Conservation (phyloP, 2,329 filamentous ascomycete species). For the Ophiocordyceps sinensis region DNA sequence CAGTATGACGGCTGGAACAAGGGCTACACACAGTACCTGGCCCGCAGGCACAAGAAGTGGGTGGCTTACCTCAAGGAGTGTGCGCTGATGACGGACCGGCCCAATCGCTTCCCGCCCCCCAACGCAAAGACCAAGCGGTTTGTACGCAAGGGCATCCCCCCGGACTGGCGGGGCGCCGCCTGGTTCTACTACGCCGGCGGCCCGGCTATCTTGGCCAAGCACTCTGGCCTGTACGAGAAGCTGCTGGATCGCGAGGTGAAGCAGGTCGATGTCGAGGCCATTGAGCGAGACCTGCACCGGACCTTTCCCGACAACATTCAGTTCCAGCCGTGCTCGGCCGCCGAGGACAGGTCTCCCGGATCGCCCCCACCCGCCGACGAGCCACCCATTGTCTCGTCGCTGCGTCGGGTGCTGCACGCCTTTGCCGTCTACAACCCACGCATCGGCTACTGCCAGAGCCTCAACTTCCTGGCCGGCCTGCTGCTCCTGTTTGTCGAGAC, state of each 20-base stretch:
- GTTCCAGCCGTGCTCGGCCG: slow-evolving; percentile 53
- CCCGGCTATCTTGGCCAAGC: slow-evolving; percentile 60
- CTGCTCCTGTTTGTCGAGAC: slow-evolving; percentile 75
- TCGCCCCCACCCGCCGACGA: slow-evolving; percentile 30
- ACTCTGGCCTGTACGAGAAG: slow-evolving; percentile 62
- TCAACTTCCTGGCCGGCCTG: slow-evolving; percentile 88
- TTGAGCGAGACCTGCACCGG: slow-evolving; percentile 83
- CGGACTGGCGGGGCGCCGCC: slow-evolving; percentile 84
- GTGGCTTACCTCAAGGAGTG: slow-evolving; percentile 60
- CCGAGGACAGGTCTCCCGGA: slow-evolving; percentile 13
- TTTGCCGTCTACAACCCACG: slow-evolving; percentile 83
- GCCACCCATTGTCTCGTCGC: slow-evolving; percentile 63
- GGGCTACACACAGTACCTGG: slow-evolving; percentile 60
- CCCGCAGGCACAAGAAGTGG: slow-evolving; percentile 72
- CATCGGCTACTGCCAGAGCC: slow-evolving; percentile 89
- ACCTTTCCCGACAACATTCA: slow-evolving; percentile 90
- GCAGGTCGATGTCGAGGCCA: slow-evolving; percentile 68
- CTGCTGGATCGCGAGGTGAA: slow-evolving; percentile 52
- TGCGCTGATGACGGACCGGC: slow-evolving; percentile 55
- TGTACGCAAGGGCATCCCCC: slow-evolving; percentile 83
- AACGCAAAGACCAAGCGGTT: slow-evolving; percentile 79
- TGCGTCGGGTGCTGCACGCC: slow-evolving; percentile 75
- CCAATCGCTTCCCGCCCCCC: slow-evolving; percentile 64
- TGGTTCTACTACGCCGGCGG: slow-evolving; percentile 97
- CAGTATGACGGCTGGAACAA: slow-evolving; percentile 74